Evolutionary conservation across 208 protist species (phyloP), one percentile per base, ranked within the genome.

Genomic region (Trichomonas vaginalis): DNA sequence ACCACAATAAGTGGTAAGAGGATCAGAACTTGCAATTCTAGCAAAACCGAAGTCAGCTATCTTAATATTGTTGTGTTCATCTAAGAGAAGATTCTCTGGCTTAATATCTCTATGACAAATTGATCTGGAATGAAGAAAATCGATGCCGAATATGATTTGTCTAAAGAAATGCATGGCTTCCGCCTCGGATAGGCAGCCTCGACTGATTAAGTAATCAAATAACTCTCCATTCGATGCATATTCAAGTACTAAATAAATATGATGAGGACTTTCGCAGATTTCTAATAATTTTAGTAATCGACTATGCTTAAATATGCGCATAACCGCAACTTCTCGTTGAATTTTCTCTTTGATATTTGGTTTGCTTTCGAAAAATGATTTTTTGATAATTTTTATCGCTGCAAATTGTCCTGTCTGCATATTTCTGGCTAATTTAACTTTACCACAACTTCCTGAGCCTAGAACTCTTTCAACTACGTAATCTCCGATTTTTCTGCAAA

Each of bases 41-140:
- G 95, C 95, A 39, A 96, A 46, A 56, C 95, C 95, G 37, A 96
- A 96, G 70, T 96, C 95, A 45, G 49, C 80, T 12, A 96, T 92
- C 37, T 96, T 96, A 51, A 96, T 56, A 37, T 96, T 17, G 46
- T 92, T 56, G 45, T 45, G 39, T 48, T 51, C 86, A 51, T 92
- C 86, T 27, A 92, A 8, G 0, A 92, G 45, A 15, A 92, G 35
- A 32, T 92, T 92, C 51, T 92, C 86, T 92, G 86, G 86, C 15
- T 92, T 92, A 14, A 92, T 35, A 92, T 92, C 86, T 27, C 86
- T 0, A 92, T 92, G 86, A 51, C 86, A 92, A 39, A 92, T 47
- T 92, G n/a, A 35, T 48, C 45, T 42, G 10, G 23, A 39, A 92
- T 92, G 86, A 17, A 92, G 46, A 92, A 39, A 92, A 39, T 92